Evolutionary conservation across 2,329 filamentous ascomycete genomes (phyloP).

Genomic region (Pestalotiopsis sp.): DNA sequence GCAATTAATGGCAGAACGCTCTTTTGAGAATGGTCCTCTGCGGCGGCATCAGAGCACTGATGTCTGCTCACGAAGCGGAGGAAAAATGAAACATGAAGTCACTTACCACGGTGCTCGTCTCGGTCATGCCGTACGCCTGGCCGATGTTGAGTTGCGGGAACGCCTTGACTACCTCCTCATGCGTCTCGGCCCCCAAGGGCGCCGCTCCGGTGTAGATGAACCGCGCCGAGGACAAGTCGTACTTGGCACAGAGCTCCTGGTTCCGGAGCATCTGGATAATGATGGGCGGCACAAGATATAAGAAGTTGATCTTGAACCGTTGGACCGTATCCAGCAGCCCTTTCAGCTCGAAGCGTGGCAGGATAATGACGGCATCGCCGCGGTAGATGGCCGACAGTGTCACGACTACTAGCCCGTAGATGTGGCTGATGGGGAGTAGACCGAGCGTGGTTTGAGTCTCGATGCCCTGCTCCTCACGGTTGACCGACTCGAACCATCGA

Average conservation of each 20-base stretch:
- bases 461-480: slow-evolving; percentile 27
- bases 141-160: slow-evolving; percentile 58
- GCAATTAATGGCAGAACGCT: too few species aligned
- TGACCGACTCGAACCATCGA: slow-evolving; percentile 37
- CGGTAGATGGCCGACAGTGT: slow-evolving; percentile 65
- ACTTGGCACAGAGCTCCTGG: slow-evolving; percentile 59
- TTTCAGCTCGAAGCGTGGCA: slow-evolving; percentile 72
- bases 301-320: slow-evolving; percentile 62
- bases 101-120: slow-evolving; percentile 65
- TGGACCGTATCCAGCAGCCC: slow-evolving; percentile 63
- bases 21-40: too few species aligned
- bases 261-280: slow-evolving; percentile 75
- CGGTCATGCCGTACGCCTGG: slow-evolving; percentile 77
- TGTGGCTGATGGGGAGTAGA: slow-evolving; percentile 74
- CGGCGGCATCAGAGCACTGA: too few species aligned
- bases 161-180: slow-evolving; percentile 47
- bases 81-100: too few species aligned
- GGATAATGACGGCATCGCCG: slow-evolving; percentile 69
- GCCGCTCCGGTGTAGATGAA: slow-evolving; percentile 75
- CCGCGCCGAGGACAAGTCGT: slow-evolving; percentile 69
- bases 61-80: too few species aligned
- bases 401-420: slow-evolving; percentile 73
- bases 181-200: slow-evolving; percentile 72
- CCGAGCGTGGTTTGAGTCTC: slow-evolving; percentile 51
- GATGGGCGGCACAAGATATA: slow-evolving; percentile 77